Evolutionary conservation across 208 protist genomes (phyloP).

Genomic region (Angomonas deanei): DNA sequence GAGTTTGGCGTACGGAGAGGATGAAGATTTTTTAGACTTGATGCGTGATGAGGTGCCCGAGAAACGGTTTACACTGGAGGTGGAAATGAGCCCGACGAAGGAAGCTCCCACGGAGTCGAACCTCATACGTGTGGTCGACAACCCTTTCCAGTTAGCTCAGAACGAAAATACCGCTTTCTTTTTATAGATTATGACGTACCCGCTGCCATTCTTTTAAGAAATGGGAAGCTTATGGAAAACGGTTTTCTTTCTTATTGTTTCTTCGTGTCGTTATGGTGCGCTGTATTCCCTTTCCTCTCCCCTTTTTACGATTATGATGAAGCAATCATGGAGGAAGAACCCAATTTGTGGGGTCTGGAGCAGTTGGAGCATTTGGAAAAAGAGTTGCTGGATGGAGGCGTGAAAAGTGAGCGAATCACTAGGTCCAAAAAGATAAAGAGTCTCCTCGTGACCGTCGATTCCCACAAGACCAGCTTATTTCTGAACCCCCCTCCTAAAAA

Average conservation of each 20-base stretch:
- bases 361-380: constrained; percentile 7
- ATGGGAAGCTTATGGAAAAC: too few relatives aligned
- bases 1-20: not conserved
- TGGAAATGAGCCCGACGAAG: not conserved
- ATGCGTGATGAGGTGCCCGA: too few relatives aligned
- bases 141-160: not conserved
- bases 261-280: too few relatives aligned
- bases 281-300: not conserved
- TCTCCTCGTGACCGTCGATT: not conserved
- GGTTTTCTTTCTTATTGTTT: too few relatives aligned
- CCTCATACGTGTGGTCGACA: too few relatives aligned
- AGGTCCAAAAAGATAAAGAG: constrained; percentile 6
- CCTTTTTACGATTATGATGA: not conserved
- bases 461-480: not conserved
- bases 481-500: constrained; percentile 12
- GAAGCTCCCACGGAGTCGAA: not conserved
- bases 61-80: not conserved
- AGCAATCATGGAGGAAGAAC: not conserved
- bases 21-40: constrained; percentile 2
- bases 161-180: not conserved
- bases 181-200: not conserved
- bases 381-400: constrained; percentile 3
- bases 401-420: constrained; percentile 6
- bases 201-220: too few relatives aligned
- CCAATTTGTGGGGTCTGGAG: not conserved